phyloP scores from a whole-genome alignment of 179 eudicot genomes.

The Sideroxylon spinosum region DNA sequence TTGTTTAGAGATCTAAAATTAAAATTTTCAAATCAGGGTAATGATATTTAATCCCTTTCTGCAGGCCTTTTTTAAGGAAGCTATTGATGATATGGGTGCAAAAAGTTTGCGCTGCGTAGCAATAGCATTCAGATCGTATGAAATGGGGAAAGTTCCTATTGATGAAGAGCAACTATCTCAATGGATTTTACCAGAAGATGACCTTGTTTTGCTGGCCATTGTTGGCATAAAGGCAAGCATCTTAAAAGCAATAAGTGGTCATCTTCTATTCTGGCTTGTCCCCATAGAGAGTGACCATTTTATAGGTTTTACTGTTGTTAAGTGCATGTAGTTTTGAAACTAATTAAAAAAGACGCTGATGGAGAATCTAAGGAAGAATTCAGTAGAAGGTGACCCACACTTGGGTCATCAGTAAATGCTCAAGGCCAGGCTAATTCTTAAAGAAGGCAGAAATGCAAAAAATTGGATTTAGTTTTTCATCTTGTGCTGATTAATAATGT shows the following conservation, averaged over 20 bases:
- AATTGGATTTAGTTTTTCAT: background rate
- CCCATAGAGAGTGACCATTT: background rate
- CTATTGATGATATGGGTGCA: slow-evolving; percentile 83
- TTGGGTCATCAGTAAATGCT: background rate
- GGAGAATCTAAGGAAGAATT: background rate
- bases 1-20: background rate
- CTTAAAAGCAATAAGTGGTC: background rate
- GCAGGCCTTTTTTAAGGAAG: slow-evolving; percentile 54
- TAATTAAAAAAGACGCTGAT: background rate
- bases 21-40: background rate
- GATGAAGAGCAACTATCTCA: slow-evolving; percentile 62
- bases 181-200: slow-evolving; percentile 76
- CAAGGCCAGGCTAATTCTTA: background rate
- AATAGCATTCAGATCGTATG: slow-evolving; percentile 60
- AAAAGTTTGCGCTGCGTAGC: slow-evolving; percentile 91
- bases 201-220: slow-evolving; percentile 68
- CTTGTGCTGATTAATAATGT: background rate
- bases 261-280: background rate
- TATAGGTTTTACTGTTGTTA: background rate
- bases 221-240: slow-evolving; percentile 77
- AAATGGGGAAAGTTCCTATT: slow-evolving; percentile 55
- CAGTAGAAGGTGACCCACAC: background rate
- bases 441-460: background rate
- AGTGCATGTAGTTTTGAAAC: background rate
- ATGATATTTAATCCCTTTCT: slow-evolving; percentile 8